A percentile compares a stretch with the other conserved stretches of the same genome.
These are phyloP conservation scores for Ephemerocybe angulata DNA, from an alignment of 768 basidiomycete species.

Conservation along the genomic window DNA sequence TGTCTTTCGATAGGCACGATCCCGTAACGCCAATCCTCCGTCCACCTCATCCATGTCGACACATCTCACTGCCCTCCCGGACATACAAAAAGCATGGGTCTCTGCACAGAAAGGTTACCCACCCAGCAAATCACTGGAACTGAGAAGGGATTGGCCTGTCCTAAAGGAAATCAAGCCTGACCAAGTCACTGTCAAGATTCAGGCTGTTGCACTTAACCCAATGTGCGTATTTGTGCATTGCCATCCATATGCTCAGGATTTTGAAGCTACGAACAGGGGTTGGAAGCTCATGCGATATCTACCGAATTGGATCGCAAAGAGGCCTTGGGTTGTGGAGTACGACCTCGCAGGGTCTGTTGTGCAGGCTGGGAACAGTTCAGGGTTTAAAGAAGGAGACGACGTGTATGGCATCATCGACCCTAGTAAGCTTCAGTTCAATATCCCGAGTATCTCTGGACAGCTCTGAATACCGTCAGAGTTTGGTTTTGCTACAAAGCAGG, in stretches of 20 bases:
- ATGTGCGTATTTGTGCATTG: constrained; percentile 36
- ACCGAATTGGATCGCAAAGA: constrained; percentile 43
- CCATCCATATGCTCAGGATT: not conserved
- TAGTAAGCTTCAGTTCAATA: constrained; percentile 8
- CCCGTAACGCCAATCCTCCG: not conserved
- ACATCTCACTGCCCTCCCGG: constrained; percentile 22
- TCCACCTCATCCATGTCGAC: not conserved
- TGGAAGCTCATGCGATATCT: constrained; percentile 52
- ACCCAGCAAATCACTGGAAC: constrained; percentile 28
- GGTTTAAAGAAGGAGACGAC: constrained; percentile 55
- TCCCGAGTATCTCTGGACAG: not conserved
- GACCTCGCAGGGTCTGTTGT: constrained; percentile 66
- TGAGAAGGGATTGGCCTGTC: constrained; percentile 36
- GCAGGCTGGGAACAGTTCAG: constrained; percentile 44
- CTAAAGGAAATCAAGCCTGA: constrained; percentile 28
- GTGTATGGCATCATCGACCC: constrained; percentile 56
- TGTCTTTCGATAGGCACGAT: not conserved
- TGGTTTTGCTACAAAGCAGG: constrained; percentile 41
- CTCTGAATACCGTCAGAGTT: constrained; percentile 18
- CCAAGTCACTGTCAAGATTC: constrained; percentile 34
- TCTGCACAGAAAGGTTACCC: constrained; percentile 27
- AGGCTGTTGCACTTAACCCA: constrained; percentile 61
- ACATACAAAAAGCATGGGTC: constrained; percentile 39
- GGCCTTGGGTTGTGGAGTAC: constrained; percentile 53
- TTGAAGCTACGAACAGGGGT: constrained; percentile 35